Base-by-base conservation (phyloP, 2,329 filamentous ascomycete genomes). In the Trichoderma oligosporum region DNA sequence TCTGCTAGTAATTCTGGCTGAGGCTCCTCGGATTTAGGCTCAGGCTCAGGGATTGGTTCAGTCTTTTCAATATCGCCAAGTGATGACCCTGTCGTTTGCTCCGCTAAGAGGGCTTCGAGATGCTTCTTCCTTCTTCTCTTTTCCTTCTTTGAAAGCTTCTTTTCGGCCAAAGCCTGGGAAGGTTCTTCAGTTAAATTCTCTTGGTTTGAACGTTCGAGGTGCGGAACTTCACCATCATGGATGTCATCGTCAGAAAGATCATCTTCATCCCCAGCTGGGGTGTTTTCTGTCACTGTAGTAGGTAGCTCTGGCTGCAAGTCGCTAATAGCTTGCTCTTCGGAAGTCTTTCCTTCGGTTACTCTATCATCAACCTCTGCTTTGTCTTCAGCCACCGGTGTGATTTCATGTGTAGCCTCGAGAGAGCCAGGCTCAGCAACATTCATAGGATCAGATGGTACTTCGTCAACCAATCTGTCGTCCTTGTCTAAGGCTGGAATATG, bases 61-160 rank as follows among this genome's bases (percentile, higher is more conserved):
- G 16, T 18, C 39, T 11, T 42, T 7, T 20, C 16, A 24, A 22
- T 14, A 33, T 48, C 45, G 29, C 9, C 33, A 18, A 18, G 22
- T 24, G 14, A 7, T 22, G 8, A 8, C 7, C 4, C 39, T 8
- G 7, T 24, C 12, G 8, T 22, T 14, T 20, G 11, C 16, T 33
- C 45, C 22, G 45, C 11, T 27, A 48, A n/a, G 3, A 7, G 14
- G 12, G 27, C 18, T 14, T 59, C 54, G 49, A 62, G 47, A 45
- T 57, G 38, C 61, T 64, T 64, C 44, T 61, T 60, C 24, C 53
- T 48, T 55, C 62, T 61, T 36, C 60, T 63, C 53, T 59, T 64
- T 22, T 63, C 59, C 16, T 61, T 64, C 58, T 58, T 64, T 8
- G 57, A 57, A 27, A 56, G 31, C 16, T 49, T 58, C n/a, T 41